These are phyloP conservation scores for Boletus speciosus DNA, from an alignment of 768 basidiomycete genomes.

Conservation along the genomic window DNA sequence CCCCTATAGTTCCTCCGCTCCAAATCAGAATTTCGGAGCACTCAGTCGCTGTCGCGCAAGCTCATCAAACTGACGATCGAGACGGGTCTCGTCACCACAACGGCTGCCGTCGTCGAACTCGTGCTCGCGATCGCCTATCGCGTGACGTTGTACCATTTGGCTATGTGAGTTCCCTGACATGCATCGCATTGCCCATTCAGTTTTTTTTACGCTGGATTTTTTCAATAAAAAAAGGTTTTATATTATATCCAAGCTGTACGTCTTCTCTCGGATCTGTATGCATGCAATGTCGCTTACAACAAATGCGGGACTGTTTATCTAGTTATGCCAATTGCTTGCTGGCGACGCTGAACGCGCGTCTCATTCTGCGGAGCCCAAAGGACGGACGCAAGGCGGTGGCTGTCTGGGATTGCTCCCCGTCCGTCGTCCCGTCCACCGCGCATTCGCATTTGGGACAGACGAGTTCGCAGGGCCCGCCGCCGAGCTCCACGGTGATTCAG, in stretches of 20 bases:
- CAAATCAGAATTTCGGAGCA: neutral
- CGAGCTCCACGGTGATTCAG: neutral
- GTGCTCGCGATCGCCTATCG: conserved; percentile 4
- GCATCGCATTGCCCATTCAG: neutral
- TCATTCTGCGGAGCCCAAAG: neutral
- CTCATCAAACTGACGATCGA: conserved; percentile 10
- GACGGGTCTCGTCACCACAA: conserved; percentile 10
- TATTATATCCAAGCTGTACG: neutral
- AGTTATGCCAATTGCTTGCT: conserved; percentile 16
- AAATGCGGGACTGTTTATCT: neutral
- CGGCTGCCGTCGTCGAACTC: conserved; percentile 4
- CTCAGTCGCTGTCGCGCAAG: neutral
- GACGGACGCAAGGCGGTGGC: neutral
- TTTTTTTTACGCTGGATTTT: neutral
- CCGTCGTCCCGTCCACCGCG: neutral
- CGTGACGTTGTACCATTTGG: conserved; percentile 6
- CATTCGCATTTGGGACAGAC: no score
- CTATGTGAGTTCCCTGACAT: neutral
- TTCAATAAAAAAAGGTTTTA: neutral
- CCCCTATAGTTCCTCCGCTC: neutral
- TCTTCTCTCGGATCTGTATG: neutral
- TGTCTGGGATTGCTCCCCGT: neutral
- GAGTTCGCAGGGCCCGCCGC: neutral
- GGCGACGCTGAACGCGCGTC: conserved; percentile 5
- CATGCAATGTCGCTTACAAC: neutral